These are phyloP conservation scores for Brassica nigra DNA, from an alignment of 345 rosid species.

Conservation along the genomic window DNA sequence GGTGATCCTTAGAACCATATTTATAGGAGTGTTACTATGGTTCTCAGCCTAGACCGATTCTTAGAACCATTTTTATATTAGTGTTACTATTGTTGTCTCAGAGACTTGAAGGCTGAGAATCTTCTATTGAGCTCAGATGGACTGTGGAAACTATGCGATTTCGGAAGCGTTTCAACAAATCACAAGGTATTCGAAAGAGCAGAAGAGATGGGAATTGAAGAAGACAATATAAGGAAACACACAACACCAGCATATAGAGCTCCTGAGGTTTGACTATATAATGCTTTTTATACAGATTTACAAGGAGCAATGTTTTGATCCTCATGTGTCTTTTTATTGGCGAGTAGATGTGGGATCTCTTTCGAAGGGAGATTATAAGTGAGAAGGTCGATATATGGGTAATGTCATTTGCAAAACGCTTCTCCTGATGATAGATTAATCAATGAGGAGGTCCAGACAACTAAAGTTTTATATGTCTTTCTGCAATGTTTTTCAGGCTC, in stretches of 20 bases:
- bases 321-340: constrained; percentile 35
- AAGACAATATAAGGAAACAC: constrained; percentile 92
- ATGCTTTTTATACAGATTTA: constrained; percentile 26
- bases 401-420: constrained; percentile 41
- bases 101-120: constrained; percentile 98
- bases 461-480: constrained; percentile 17
- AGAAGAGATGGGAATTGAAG: constrained; percentile 98
- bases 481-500: constrained; percentile 62
- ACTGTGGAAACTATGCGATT: constrained; percentile 89
- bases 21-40: neutral
- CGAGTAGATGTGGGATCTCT: constrained; percentile 95
- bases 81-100: constrained; percentile 37
- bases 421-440: neutral
- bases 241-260: constrained; percentile 98
- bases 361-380: constrained; percentile 78
- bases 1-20: neutral
- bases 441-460: constrained; percentile 6
- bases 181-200: constrained; percentile 93
- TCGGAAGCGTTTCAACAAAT: constrained; percentile 89
- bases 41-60: constrained; percentile 39
- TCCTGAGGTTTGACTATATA: constrained; percentile 70
- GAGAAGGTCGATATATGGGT: constrained; percentile 99
- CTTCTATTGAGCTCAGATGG: constrained; percentile 80
- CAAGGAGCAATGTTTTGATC: constrained; percentile 33
- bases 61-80: neutral